Base-by-base conservation (phyloP, 768 basidiomycete genomes). In the Mycena latifolia region DNA sequence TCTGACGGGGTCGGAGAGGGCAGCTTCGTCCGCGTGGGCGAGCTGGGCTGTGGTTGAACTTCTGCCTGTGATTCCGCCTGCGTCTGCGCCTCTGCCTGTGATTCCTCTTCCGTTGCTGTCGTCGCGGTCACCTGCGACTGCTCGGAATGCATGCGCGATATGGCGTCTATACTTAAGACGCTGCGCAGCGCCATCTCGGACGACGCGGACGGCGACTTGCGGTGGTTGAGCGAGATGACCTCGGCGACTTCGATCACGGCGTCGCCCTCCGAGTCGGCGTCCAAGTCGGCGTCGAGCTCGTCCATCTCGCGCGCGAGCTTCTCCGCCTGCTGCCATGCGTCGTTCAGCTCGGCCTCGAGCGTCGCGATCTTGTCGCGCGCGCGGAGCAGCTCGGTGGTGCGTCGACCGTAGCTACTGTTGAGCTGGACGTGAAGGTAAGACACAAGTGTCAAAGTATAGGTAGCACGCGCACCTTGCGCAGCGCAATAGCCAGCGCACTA, bases 241-340 rank as follows among this genome's bases (percentile, higher is more conserved):
- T 84, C 85, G 5, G 85, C 86, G 8, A 73, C 82, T 63, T 81
- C 81, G 48, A 88, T 86, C 48, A 86, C 74, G 15, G 80, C 80
- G 55, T 73, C 74, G 48, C 62, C 76, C 24, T 70, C 71, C 37
- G n/a, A n/a, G n/a, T 73, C 74, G 17, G 73, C 72, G 75, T 79
- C 68, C 5, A 65, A 62, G 2, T 6, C 47, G 27, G 74, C 76
- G 57, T 89, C 87, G 55, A 88, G 75, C 46, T 87, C 87, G 73
- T 94, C 92, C 71, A 93, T 84, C 73, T 93, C 91, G 55, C 80
- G 75, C 1, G 92, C 93, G 69, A 93, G 80, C 45, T 85, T 86
- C 70, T 92, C 89, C 3, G 92, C 93, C 63, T 90, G 88, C 51
- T 83, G 84, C 93, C 93, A 94, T 0, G 92, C 93, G 57, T 94